Conservation (phyloP, 2,329 filamentous ascomycete genomes). For the Endoconidiophora laricicola region DNA sequence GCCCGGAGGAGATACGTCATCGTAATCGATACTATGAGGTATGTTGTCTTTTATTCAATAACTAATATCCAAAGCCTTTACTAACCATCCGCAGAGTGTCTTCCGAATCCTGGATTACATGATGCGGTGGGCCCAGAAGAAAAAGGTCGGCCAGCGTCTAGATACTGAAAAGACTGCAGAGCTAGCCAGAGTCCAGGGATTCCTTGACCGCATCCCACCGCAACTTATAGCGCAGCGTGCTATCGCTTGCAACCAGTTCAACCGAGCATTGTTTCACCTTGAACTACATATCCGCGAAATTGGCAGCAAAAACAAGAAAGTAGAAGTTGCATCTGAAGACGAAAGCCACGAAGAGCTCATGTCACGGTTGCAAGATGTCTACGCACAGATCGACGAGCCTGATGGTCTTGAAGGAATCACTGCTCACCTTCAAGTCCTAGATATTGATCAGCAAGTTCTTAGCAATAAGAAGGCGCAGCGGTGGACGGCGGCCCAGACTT, state of each 20-base stretch:
- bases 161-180: slow-evolving; percentile 28
- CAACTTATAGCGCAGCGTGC: slow-evolving; percentile 65
- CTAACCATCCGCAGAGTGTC: slow-evolving; percentile 43
- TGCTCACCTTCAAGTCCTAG: slow-evolving; percentile 67
- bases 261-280: slow-evolving; percentile 82
- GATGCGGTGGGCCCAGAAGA: slow-evolving; percentile 62
- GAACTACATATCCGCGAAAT: slow-evolving; percentile 62
- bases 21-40: slow-evolving; percentile 79
- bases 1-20: slow-evolving; percentile 45
- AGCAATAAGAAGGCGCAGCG: slow-evolving; percentile 84
- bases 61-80: background rate
- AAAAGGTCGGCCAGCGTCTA: slow-evolving; percentile 27
- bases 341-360: slow-evolving; percentile 33
- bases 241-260: slow-evolving; percentile 85
- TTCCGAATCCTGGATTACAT: slow-evolving; percentile 86
- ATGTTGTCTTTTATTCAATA: slow-evolving; percentile 18
- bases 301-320: slow-evolving; percentile 9
- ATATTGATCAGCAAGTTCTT: slow-evolving; percentile 82
- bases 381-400: slow-evolving; percentile 92
- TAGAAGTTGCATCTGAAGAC: slow-evolving; percentile 27
- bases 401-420: slow-evolving; percentile 94
- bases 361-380: slow-evolving; percentile 76
- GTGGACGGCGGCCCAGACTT: slow-evolving; percentile 90
- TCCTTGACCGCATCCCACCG: slow-evolving; percentile 48
- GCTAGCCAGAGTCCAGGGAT: slow-evolving; percentile 30